These are phyloP conservation scores for Apiospora marii DNA, from an alignment of 2,329 filamentous ascomycete genomes.

Conservation along the genomic window DNA sequence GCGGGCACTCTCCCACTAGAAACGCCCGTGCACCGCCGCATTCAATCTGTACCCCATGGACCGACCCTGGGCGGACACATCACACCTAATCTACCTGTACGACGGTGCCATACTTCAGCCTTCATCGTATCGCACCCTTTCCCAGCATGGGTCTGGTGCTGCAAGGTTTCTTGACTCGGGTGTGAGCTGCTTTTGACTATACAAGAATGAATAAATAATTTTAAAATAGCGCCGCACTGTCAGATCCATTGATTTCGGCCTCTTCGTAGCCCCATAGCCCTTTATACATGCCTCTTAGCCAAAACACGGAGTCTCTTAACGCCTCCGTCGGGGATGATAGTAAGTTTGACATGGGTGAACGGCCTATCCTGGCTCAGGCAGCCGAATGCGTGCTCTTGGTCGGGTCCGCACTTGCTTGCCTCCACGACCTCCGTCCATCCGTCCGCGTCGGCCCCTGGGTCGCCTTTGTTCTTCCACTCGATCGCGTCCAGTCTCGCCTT, in stretches of 20 bases:
- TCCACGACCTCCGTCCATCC: constrained; percentile 73
- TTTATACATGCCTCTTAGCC: constrained; percentile 54
- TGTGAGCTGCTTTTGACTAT: not conserved
- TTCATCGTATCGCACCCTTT: not conserved
- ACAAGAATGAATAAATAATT: not conserved
- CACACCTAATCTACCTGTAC: not conserved
- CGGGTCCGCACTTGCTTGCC: constrained; percentile 74
- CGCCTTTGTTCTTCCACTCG: constrained; percentile 59
- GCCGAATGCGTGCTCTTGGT: constrained; percentile 74
- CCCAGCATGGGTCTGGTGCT: not conserved
- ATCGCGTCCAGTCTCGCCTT: constrained; percentile 73
- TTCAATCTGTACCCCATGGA: not conserved
- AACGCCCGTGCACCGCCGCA: not conserved
- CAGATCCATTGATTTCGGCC: not conserved
- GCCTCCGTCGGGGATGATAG: constrained; percentile 81
- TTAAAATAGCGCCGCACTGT: not conserved
- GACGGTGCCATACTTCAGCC: not conserved
- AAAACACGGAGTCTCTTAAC: constrained; percentile 86
- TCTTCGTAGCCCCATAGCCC: not conserved
- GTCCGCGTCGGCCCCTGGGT: constrained; percentile 63
- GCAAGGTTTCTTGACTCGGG: not conserved
- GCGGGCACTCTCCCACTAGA: constrained; percentile 16
- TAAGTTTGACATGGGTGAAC: constrained; percentile 87
- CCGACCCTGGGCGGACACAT: not conserved
- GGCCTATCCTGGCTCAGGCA: constrained; percentile 62